Percentiles rank a stretch among this genome's conserved stretches.
phyloP scores from a whole-genome alignment of 352 stramenopile species.

The Globisporangium cylindrosporum region DNA sequence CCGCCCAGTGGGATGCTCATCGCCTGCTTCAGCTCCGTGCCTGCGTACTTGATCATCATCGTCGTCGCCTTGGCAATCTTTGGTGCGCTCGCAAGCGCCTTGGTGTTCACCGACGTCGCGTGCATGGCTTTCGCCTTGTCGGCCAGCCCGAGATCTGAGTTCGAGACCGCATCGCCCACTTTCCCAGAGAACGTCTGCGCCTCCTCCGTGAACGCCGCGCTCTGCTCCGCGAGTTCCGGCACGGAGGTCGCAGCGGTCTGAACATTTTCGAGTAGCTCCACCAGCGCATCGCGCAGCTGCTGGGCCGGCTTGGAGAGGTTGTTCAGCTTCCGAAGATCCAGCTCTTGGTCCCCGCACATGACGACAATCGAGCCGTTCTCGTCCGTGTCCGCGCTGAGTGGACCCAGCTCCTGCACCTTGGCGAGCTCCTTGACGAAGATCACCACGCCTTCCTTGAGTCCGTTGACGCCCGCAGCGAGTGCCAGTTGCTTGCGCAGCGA shows the following conservation, averaged over 20 bases:
- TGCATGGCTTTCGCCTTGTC: conserved; percentile 28
- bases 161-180: conserved; percentile 37
- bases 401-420: conserved; percentile 40
- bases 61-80: conserved; percentile 46
- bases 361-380: conserved; percentile 42
- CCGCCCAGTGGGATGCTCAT: conserved; percentile 36
- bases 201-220: conserved; percentile 32
- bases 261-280: conserved; percentile 52
- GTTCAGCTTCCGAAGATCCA: conserved; percentile 45
- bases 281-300: conserved; percentile 46
- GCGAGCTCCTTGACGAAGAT: conserved; percentile 43
- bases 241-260: conserved; percentile 43
- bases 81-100: conserved; percentile 41
- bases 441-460: conserved; percentile 29
- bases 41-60: conserved; percentile 54
- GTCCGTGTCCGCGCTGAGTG: conserved; percentile 32
- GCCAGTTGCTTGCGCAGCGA: conserved; percentile 43
- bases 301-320: conserved; percentile 37
- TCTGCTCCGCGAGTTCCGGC: conserved; percentile 42
- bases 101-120: conserved; percentile 38
- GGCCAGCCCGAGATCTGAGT: conserved; percentile 32
- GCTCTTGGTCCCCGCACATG: conserved; percentile 41
- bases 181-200: conserved; percentile 43
- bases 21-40: conserved; percentile 36
- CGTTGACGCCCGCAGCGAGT: conserved; percentile 31